Evolutionary conservation across 192 early-diverging fungal genomes (phyloP).

Genomic region (Coemansia sp.): DNA sequence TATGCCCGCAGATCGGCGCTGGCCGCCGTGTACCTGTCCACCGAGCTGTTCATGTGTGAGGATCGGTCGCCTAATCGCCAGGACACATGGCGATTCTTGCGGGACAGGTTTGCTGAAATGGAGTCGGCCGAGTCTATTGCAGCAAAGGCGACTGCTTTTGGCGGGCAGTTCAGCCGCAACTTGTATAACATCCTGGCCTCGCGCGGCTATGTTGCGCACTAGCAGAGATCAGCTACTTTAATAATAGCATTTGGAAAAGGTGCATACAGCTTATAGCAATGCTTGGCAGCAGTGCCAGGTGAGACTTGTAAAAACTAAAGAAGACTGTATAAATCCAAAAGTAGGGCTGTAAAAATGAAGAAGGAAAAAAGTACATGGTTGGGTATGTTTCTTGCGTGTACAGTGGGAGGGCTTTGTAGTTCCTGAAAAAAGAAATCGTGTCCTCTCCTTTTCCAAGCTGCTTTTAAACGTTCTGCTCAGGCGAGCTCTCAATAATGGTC

Average conservation of each 20-base stretch:
- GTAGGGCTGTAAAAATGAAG: not conserved
- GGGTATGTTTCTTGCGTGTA: too few relatives aligned
- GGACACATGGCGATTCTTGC: conserved; percentile 75
- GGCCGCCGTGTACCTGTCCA: conserved; percentile 77
- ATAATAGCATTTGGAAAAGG: too few relatives aligned
- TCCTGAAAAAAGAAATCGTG: not conserved
- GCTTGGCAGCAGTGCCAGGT: too few relatives aligned
- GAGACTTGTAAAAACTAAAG: not conserved
- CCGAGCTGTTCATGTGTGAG: conserved; percentile 91
- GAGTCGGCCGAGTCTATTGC: conserved; percentile 53
- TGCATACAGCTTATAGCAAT: not conserved
- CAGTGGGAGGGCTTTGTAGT: not conserved
- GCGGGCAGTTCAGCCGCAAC: conserved; percentile 42
- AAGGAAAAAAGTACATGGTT: conserved; percentile 1
- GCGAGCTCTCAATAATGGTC: conserved; percentile 59
- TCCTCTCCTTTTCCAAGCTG: too few relatives aligned
- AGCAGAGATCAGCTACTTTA: too few relatives aligned
- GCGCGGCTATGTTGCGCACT: conserved; percentile 21
- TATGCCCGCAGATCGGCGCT: conserved; percentile 78
- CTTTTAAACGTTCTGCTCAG: conserved; percentile 50
- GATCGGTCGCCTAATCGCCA: conserved; percentile 70
- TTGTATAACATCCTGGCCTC: conserved; percentile 45
- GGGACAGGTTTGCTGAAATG: conserved; percentile 71
- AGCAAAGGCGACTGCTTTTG: conserved; percentile 6
- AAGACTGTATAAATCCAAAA: not conserved